Conservation (phyloP, 1,284 basidiomycete genomes). For the Neotropicomus parvogracilis region DNA sequence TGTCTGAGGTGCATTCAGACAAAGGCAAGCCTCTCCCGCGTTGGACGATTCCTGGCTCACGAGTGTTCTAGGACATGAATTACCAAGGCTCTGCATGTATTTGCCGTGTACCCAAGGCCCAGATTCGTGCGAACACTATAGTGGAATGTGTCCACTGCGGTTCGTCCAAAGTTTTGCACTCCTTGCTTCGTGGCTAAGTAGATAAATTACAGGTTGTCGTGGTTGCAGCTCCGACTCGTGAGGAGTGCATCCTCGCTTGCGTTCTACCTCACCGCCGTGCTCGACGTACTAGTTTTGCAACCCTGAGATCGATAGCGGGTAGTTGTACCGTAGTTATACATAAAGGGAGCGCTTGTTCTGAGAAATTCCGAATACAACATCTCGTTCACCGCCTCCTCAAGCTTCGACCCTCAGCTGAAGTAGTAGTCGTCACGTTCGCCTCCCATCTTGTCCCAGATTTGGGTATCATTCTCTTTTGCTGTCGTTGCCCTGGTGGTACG, state of each 20-base stretch:
- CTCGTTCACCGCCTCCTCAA: slow-evolving; percentile 26
- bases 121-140: slow-evolving; percentile 86
- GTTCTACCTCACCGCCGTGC: neutral
- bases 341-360: no score
- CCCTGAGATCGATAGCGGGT: no score
- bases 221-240: slow-evolving; percentile 83
- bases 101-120: slow-evolving; percentile 94
- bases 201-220: slow-evolving; percentile 56
- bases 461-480: slow-evolving; percentile 23
- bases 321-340: no score
- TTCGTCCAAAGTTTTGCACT: slow-evolving; percentile 41
- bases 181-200: slow-evolving; percentile 8
- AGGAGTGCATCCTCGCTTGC: slow-evolving; percentile 24
- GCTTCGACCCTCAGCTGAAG: no score
- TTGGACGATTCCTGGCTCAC: slow-evolving; percentile 17
- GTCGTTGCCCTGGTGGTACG: slow-evolving; percentile 6
- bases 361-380: no score
- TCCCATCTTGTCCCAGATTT: slow-evolving; percentile 24
- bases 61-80: slow-evolving; percentile 83
- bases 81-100: slow-evolving; percentile 99
- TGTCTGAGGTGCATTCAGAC: slow-evolving; percentile 97
- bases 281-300: neutral
- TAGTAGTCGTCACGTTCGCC: neutral
- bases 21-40: slow-evolving; percentile 48
- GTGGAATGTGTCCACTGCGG: slow-evolving; percentile 98